Base-by-base conservation (phyloP, 2,329 filamentous ascomycete genomes). In the Nigrograna mackinnonii region DNA sequence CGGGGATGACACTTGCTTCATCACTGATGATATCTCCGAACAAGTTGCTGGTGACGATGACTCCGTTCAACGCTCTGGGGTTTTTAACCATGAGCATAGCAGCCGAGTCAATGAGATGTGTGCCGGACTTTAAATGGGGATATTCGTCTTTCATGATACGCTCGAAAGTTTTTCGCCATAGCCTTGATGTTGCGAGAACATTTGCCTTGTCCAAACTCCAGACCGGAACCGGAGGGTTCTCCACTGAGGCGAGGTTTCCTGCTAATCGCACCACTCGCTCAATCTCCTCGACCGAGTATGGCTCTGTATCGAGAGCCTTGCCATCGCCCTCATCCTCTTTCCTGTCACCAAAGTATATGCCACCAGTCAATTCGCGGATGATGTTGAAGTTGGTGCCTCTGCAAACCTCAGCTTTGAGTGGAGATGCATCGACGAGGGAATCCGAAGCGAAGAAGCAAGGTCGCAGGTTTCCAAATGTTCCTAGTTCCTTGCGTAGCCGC, bases 51-150 rank as follows among this genome's bases (percentile, higher is more conserved):
- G 91, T 95, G 51, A 97, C 85, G 35, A 97, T 82, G 24, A 97
- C 84, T 40, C 92, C 94, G 68, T 96, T 97, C 39, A 97, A 78
- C 17, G 84, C 82, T 9, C 85, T 79, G 7, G 92, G 92, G 72
- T 91, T 92, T 85, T 95, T 96, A 64, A 97, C 82, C 87, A 97
- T 90, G 57, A 96, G 77, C 91, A 97, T 96, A 53, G 92, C 92
- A n/a, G 92, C 92, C 43, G 84, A 89, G 74, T 97, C 92, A 66
- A 97, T 96, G 37, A 97, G 80, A 68, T 97, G 91, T 69, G 96
- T 92, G 53, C 85, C 83, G 32, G 95, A 74, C 75, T 88, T 82
- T 34, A 96, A 73, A 67, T 92, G 83, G 3, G 92, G 91, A 75
- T 95, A 97, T 77, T 96, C 92, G 54, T 85, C 85, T 55, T 79